Base-by-base conservation (phyloP, 1,139 yeast genomes). In the Wickerhamomyces sp. region DNA sequence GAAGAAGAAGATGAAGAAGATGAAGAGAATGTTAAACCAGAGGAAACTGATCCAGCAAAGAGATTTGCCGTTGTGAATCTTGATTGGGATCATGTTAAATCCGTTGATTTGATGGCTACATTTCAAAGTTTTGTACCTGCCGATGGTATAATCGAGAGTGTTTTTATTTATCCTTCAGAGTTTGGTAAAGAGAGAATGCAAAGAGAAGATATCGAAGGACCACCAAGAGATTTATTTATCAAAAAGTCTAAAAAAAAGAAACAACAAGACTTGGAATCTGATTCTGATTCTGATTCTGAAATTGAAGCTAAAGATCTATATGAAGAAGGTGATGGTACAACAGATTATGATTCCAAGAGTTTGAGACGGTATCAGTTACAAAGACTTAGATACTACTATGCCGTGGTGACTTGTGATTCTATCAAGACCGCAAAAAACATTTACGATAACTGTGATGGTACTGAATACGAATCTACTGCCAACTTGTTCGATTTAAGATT, bases 401-500 rank as follows among this genome's bases (percentile, higher is more conserved):
- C 97, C 0, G 81, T 93, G n/a, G 89, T 91, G 4, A 71, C 66
- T 38, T 91, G 97, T 63, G 94, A 86, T 52, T 71, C 79, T 21
- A 67, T 84, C 1, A 61, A 58, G 5, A 83, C 96, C 0, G 85
- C 97, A 1, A 72, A 77, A 49, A 64, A 65, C 30, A 87, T 93
- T 28, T 93, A 89, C 55, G 78, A 78, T 30, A 83, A 76, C 52
- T 85, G 95, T 61, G 98, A 93, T 58, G 96, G 96, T 18, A 76
- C 96, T 0, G 99, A 93, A 59, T 91, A 77, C 54, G 99, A 93
- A 60, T 82, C 96, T 11, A 88, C 97, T 0, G 95, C 98, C 15
- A 93, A 93, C 56, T 75, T 86, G 38, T 89, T 93, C 58, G 98
- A 93, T 58, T 66, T 93, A 45, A 71, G 98, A 50, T 93, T 86